phyloP scores from a whole-genome alignment of 2,329 filamentous ascomycete genomes.

The Chrysosporium keratinophilum region DNA sequence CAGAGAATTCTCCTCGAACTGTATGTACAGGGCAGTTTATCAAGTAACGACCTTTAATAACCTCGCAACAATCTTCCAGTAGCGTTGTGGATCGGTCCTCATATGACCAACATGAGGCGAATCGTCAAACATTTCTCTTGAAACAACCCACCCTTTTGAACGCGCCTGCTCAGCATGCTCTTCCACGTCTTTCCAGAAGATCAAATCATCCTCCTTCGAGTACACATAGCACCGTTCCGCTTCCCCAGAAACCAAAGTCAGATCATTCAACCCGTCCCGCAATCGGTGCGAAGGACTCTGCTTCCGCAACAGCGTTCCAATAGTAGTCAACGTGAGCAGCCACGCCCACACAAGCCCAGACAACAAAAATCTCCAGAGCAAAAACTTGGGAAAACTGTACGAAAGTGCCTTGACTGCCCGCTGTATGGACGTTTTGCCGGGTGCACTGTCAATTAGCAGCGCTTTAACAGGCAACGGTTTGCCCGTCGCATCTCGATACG shows the following conservation, averaged over 20 bases:
- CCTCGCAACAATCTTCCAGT: constrained; percentile 29
- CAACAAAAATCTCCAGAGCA: constrained; percentile 24
- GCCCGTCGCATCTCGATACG: constrained; percentile 29
- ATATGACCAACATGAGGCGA: constrained; percentile 35
- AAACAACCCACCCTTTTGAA: constrained; percentile 25
- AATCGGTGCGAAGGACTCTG: constrained; percentile 23
- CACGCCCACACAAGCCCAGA: constrained; percentile 21
- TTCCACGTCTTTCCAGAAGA: constrained; percentile 30
- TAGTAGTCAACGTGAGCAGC: constrained; percentile 19
- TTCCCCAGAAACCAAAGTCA: constrained; percentile 12
- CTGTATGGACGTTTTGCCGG: constrained; percentile 28
- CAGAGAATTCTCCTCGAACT: no score
- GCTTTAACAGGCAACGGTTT: constrained; percentile 31
- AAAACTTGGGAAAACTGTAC: constrained; percentile 26
- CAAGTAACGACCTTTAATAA: constrained; percentile 11
- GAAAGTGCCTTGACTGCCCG: constrained; percentile 27
- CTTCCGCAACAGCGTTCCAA: constrained; percentile 17
- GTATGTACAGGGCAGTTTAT: not conserved
- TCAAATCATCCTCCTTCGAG: constrained; percentile 31
- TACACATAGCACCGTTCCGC: constrained; percentile 32
- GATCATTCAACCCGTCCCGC: constrained; percentile 27
- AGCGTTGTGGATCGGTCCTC: constrained; percentile 29
- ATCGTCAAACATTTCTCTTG: constrained; percentile 28
- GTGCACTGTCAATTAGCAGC: constrained; percentile 39
- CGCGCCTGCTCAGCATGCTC: constrained; percentile 28